Percentiles rank a stretch among this genome's conserved stretches.
These are phyloP conservation scores for Chrysoporthe austroafricana DNA, from an alignment of 2,329 filamentous ascomycete genomes.

Conservation along the genomic window DNA sequence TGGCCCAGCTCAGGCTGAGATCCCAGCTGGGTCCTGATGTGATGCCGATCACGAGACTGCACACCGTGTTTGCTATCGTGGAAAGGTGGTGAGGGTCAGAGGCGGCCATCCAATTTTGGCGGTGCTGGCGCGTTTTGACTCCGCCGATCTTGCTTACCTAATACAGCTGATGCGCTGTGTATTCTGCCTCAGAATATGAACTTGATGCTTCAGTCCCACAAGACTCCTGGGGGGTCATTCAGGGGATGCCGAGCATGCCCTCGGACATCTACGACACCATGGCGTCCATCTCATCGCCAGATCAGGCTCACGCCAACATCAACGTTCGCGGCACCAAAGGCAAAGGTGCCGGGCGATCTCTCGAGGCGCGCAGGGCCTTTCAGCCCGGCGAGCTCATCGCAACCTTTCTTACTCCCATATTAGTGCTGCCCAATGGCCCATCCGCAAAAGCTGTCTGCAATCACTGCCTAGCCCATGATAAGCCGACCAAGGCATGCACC, in stretches of 20 bases:
- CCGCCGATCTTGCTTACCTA: conserved; percentile 23
- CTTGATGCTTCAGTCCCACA: not conserved
- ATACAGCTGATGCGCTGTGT: conserved; percentile 8
- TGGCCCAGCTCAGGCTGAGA: too few relatives aligned
- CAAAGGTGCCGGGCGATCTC: conserved; percentile 45
- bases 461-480: conserved; percentile 47
- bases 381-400: conserved; percentile 51
- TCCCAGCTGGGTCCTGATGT: too few relatives aligned
- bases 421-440: conserved; percentile 53
- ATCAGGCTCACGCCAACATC: conserved; percentile 11
- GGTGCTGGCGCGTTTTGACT: conserved; percentile 7
- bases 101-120: not conserved
- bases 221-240: not conserved
- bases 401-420: conserved; percentile 46
- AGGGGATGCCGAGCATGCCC: not conserved
- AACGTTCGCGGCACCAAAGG: conserved; percentile 34
- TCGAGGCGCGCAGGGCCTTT: conserved; percentile 49
- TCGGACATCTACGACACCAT: conserved; percentile 11
- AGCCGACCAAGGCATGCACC: conserved; percentile 48
- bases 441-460: conserved; percentile 51
- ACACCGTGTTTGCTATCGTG: not conserved
- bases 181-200: not conserved
- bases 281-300: conserved; percentile 19
- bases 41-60: not conserved
- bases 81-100: not conserved